These are phyloP conservation scores for Leccinum uliginosum DNA, from an alignment of 768 basidiomycete genomes.

Conservation along the genomic window DNA sequence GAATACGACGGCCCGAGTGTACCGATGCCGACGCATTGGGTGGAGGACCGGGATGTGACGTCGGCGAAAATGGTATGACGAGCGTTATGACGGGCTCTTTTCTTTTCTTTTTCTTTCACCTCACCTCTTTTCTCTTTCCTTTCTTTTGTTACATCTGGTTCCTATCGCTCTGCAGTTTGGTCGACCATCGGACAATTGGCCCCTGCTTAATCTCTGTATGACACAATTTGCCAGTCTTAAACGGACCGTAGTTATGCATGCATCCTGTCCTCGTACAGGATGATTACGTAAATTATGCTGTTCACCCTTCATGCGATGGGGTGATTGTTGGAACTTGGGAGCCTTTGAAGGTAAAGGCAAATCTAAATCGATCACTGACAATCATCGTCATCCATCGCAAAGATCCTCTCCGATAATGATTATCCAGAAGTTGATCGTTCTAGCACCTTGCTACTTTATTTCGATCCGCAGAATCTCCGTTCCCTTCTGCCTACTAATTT, in stretches of 20 bases:
- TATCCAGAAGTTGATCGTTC: background rate
- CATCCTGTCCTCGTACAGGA: background rate
- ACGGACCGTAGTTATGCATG: background rate
- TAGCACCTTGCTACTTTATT: background rate
- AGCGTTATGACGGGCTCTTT: background rate
- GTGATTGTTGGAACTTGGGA: background rate
- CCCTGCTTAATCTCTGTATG: background rate
- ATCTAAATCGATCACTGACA: background rate
- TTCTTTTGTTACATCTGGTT: background rate
- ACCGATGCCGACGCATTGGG: constrained; percentile 33
- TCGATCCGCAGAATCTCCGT: background rate
- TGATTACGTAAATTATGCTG: background rate
- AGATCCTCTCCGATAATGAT: background rate
- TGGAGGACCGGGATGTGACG: constrained; percentile 41
- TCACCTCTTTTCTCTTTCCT: no score
- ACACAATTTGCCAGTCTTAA: background rate
- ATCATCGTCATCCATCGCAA: background rate
- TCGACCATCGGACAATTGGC: background rate
- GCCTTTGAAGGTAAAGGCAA: background rate
- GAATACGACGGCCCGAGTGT: constrained; percentile 40
- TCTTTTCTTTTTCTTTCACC: background rate
- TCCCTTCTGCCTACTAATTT: no score
- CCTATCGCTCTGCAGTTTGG: background rate
- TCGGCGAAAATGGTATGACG: constrained; percentile 9
- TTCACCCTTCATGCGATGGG: background rate